Percentiles rank a stretch among this genome's conserved stretches.
phyloP scores from a whole-genome alignment of 2,329 filamentous ascomycete genomes.

The Xylaria sp. region DNA sequence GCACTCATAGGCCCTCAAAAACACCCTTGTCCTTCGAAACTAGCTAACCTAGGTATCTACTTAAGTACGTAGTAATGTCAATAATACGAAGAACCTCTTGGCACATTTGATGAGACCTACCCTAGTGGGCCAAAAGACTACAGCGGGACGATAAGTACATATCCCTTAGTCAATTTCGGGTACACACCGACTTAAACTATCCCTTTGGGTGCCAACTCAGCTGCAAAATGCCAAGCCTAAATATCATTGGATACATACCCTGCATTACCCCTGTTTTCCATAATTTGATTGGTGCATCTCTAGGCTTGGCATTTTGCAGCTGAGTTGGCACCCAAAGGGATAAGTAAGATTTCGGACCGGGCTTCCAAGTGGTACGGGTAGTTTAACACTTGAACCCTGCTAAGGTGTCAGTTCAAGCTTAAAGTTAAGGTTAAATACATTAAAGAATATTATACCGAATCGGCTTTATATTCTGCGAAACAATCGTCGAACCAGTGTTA shows the following conservation, averaged over 20 bases:
- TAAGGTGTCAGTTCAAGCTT: not conserved
- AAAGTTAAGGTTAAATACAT: slow-evolving; percentile 9
- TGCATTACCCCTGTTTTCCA: too few relatives aligned
- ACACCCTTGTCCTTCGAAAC: not conserved
- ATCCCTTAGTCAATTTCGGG: not conserved
- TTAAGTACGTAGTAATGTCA: too few relatives aligned
- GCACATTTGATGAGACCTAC: not conserved
- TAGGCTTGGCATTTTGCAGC: too few relatives aligned
- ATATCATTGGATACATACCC: too few relatives aligned
- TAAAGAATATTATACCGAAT: not conserved
- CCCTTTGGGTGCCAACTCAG: too few relatives aligned
- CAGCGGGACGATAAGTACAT: not conserved
- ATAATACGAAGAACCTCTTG: too few relatives aligned
- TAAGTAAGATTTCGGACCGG: not conserved
- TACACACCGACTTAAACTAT: too few relatives aligned
- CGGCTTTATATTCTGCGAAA: not conserved
- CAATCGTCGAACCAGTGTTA: not conserved
- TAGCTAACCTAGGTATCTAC: too few relatives aligned
- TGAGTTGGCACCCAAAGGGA: too few relatives aligned
- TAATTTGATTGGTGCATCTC: too few relatives aligned
- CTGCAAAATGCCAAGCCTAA: too few relatives aligned
- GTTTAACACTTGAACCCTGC: not conserved
- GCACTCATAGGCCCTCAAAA: too few relatives aligned
- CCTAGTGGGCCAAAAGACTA: not conserved
- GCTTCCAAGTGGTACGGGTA: not conserved